A percentile compares a stretch with the other conserved stretches of the same genome.
phyloP scores from a whole-genome alignment of 2,329 filamentous ascomycete genomes.

The Hypocreales sp. region DNA sequence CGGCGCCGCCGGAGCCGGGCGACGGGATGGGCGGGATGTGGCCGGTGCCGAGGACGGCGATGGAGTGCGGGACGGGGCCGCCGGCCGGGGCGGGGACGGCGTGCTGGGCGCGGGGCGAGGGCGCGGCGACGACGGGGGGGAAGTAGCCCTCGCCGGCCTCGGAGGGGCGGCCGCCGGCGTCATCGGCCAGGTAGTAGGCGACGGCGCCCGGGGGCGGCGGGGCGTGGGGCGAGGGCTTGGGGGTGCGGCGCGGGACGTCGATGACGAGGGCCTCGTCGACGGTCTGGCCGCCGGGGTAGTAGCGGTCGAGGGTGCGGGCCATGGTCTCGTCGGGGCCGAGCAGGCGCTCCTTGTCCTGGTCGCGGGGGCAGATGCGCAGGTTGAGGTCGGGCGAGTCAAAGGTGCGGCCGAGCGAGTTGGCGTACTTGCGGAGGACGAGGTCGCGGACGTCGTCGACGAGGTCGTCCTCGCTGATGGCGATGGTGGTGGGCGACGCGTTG shows the following conservation, averaged over 20 bases:
- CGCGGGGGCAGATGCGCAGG: constrained; percentile 61
- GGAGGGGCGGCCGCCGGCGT: constrained; percentile 45
- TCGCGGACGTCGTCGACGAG: constrained; percentile 91
- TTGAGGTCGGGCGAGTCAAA: constrained; percentile 86
- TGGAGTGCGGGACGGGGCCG: constrained; percentile 38
- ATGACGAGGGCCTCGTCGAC: constrained; percentile 86
- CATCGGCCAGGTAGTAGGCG: constrained; percentile 44
- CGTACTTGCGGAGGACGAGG: constrained; percentile 82
- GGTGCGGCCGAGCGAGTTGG: constrained; percentile 74
- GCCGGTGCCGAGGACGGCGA: constrained; percentile 67
- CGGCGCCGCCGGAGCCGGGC: constrained; percentile 61
- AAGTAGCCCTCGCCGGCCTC: constrained; percentile 73
- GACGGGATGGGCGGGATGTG: constrained; percentile 71
- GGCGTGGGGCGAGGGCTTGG: constrained; percentile 60
- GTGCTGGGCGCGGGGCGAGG: constrained; percentile 23
- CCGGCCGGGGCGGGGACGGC: constrained; percentile 21
- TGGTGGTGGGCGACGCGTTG: constrained; percentile 70
- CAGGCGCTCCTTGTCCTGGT: constrained; percentile 47
- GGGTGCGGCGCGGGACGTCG: constrained; percentile 69
- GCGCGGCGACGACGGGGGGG: constrained; percentile 42
- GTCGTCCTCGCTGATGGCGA: constrained; percentile 75
- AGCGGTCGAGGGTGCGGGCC: constrained; percentile 59
- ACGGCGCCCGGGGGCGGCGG: constrained; percentile 27
- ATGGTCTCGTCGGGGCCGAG: constrained; percentile 81
- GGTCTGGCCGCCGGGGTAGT: constrained; percentile 74